Conservation (phyloP, 495 filamentous ascomycete species). For the Xylaria scruposa region DNA sequence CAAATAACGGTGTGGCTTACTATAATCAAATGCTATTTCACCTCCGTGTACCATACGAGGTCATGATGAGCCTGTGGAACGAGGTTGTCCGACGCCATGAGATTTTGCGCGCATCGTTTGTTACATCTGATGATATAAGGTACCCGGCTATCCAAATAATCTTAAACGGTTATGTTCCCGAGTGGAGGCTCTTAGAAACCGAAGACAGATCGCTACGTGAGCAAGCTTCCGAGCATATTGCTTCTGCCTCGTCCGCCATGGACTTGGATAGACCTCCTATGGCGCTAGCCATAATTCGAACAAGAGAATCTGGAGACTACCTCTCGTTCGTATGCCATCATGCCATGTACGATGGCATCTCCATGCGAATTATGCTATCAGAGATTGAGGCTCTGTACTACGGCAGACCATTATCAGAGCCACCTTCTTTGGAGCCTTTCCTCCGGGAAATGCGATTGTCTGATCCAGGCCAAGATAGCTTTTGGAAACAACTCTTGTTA, state of each 20-base stretch:
- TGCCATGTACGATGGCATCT: slow-evolving; percentile 80
- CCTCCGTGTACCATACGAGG: slow-evolving; percentile 31
- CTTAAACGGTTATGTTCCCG: slow-evolving; percentile 41
- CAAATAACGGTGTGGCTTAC: slow-evolving; percentile 42
- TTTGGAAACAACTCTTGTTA: slow-evolving; percentile 64
- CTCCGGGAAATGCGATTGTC: slow-evolving; percentile 38
- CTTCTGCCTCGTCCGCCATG: slow-evolving; percentile 38
- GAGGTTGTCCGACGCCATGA: slow-evolving; percentile 61
- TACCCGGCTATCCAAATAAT: slow-evolving; percentile 67
- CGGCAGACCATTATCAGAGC: slow-evolving; percentile 49
- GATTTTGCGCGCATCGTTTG: slow-evolving; percentile 70
- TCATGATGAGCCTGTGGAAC: slow-evolving; percentile 54
- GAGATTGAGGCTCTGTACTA: slow-evolving; percentile 65
- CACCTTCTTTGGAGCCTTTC: slow-evolving; percentile 54
- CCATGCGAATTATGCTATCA: slow-evolving; percentile 66
- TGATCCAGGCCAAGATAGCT: slow-evolving; percentile 55
- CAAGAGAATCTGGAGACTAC: slow-evolving; percentile 35
- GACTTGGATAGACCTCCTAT: slow-evolving; percentile 45
- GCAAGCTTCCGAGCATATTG: slow-evolving; percentile 34
- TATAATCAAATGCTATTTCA: slow-evolving; percentile 53
- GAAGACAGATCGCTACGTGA: slow-evolving; percentile 32
- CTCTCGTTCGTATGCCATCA: slow-evolving; percentile 75
- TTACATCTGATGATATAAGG: slow-evolving; percentile 54
- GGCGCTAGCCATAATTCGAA: slow-evolving; percentile 43
- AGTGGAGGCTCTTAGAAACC: slow-evolving; percentile 42